Evolutionary conservation across 495 filamentous ascomycete genomes (phyloP), one percentile per base, ranked within the genome.

Genomic region (Penicillium atrosanguineum): DNA sequence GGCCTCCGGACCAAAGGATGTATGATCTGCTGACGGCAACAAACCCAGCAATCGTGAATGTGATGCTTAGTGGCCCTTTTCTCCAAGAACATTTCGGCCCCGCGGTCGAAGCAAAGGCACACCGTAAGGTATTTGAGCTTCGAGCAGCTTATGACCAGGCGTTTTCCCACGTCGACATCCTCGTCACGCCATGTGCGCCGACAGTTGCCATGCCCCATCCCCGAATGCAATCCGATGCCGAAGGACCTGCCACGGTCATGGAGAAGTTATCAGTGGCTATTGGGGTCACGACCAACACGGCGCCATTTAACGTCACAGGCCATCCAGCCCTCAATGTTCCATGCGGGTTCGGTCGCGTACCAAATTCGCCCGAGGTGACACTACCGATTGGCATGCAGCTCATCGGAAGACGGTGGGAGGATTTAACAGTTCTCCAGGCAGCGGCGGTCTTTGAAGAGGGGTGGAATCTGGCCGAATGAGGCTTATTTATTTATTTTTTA

Each of bases 341-440:
- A 2, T 70, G 78, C 36, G 79, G 80, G 0, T 76, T 78, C 46
- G 66, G 72, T 14, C 55, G 54, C 2, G 67, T 64, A 4, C 48
- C 48, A 18, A 71, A 72, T 41, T 66, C 68, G 21, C 46, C 63
- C 6, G 64, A 46, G 8, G 59, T 76, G n/a, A 73, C 69, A 52
- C 53, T 84, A 37, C 82, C 82, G 11, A 74, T 77, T 21, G 76
- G 80, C 0, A 73, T 83, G 74, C 82, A 84, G 64, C 71, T 84
- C 41, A 69, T 83, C n/a, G 79, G 74, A 6, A 69, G 68, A 20
- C 71, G 74, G 45, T 81, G 70, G 57, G 70, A 72, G 16, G 79
- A 83, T 47, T 60, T 68, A 34, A 47, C 26, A 23, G 12, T 70
- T 14, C 31, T 69, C 4, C 41, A 54, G 36, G 68, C 65, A 11